These are phyloP conservation scores for Ceratocystis colombiana DNA, from an alignment of 2,329 filamentous ascomycete genomes.

Conservation along the genomic window DNA sequence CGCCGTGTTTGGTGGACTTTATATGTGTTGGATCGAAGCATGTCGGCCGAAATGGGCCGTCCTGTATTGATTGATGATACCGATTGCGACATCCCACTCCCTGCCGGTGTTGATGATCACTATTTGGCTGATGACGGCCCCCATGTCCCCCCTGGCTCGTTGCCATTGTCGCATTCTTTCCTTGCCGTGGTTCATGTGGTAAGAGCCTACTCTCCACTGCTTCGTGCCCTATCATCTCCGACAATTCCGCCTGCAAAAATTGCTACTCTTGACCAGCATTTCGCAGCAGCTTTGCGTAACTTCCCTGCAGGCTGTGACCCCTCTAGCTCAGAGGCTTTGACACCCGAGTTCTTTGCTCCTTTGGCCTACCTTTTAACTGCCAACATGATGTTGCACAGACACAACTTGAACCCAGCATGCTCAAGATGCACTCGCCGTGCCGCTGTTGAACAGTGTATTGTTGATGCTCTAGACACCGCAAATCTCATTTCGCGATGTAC, in stretches of 20 bases:
- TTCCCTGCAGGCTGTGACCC: conserved; percentile 69
- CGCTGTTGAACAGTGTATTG: conserved; percentile 68
- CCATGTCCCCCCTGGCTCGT: conserved; percentile 41
- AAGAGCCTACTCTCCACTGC: conserved; percentile 63
- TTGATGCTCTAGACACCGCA: conserved; percentile 67
- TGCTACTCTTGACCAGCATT: conserved; percentile 70
- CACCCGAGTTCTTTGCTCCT: conserved; percentile 64
- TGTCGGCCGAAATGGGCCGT: conserved; percentile 70
- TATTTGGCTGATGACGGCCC: conserved; percentile 54
- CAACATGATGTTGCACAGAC: conserved; percentile 75
- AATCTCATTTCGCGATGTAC: conserved; percentile 59
- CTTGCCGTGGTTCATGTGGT: conserved; percentile 73
- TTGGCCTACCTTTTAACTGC: conserved; percentile 71
- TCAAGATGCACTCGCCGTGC: conserved; percentile 53
- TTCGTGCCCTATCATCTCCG: conserved; percentile 58
- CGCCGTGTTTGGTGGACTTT: conserved; percentile 88
- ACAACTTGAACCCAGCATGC: conserved; percentile 70
- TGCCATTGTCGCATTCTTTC: conserved; percentile 57
- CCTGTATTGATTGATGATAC: conserved; percentile 75
- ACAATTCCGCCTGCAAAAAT: conserved; percentile 57
- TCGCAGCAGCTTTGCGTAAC: conserved; percentile 60
- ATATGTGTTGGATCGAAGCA: conserved; percentile 74
- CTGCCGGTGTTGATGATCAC: conserved; percentile 71
- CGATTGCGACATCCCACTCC: conserved; percentile 77
- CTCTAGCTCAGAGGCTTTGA: conserved; percentile 54